Evolutionary conservation across 495 filamentous ascomycete species (phyloP), one percentile per base, ranked within the genome.

Genomic region (Copromyces sp.): DNA sequence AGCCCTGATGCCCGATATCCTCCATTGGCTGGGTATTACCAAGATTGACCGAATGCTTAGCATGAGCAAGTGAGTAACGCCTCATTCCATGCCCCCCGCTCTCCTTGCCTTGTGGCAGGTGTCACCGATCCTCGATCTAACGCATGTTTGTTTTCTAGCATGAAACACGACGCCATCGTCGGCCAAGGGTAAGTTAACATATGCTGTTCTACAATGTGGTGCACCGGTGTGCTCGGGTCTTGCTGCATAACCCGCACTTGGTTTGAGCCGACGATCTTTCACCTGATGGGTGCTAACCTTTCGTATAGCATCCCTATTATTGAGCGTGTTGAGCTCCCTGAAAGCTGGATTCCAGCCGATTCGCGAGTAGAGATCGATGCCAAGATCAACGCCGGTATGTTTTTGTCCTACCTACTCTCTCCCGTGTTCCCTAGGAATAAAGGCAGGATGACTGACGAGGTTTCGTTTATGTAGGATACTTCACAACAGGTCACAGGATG

Each of bases 121-220:
- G 8, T 9, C 45, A 38, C 37, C 40, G 39, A 24, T 37, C 59
- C 65, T 47, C 20, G 45, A 73, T 75, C 74, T 75, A 42, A 75
- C 69, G 16, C 39, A 42, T 72, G 78, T 37, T 59, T 68, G 69
- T 40, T 69, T 72, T 72, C 71, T 75, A 93, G 90, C 83, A 98
- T 99, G 95, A 99, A 99, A 83, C 90, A 99, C 81, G 95, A 99
- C 84, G 95, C 95, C 70, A 98, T 99, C 79, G 95, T 99, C 68
- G 88, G 93, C 37, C 94, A 96, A 82, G 95, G 95, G 87, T 88
- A 83, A 82, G 84, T 78, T 70, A 68, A 75, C 68, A 24, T 20
- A 41, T 72, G 17, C 6, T 41, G n/a, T n/a, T 9, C 73, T 71
- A 47, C 16, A 9, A 8, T 65, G 53, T 65, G 14, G 53, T 65